Conservation (phyloP, 1,284 basidiomycete species). For the Golubevia sp. region DNA sequence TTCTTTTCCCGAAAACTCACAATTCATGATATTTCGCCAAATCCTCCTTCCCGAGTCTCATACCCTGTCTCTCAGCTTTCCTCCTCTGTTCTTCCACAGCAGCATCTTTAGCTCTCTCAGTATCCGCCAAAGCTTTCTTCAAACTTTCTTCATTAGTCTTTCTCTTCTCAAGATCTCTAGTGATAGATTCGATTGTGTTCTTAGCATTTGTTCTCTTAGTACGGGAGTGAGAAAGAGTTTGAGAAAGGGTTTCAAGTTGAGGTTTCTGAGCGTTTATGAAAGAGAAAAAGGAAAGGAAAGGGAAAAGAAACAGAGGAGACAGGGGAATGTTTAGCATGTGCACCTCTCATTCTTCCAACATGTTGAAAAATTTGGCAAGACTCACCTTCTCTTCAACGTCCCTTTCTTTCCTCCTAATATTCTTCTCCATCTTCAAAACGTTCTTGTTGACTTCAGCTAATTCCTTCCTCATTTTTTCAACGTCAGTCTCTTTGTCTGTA, state of each 20-base stretch:
- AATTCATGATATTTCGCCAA: constrained; percentile 84
- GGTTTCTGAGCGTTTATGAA: constrained; percentile 17
- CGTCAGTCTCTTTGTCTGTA: constrained; percentile 70
- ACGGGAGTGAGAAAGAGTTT: constrained; percentile 39
- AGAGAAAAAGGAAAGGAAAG: neutral
- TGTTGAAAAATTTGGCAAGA: constrained; percentile 16
- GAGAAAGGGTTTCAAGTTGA: constrained; percentile 41
- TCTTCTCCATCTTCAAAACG: constrained; percentile 76
- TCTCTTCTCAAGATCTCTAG: constrained; percentile 37
- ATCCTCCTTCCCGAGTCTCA: constrained; percentile 80
- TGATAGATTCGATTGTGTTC: constrained; percentile 25
- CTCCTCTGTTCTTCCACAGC: constrained; percentile 74
- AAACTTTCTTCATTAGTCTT: constrained; percentile 2
- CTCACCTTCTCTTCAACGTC: constrained; percentile 78
- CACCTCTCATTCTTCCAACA: constrained; percentile 1
- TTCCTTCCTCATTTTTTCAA: constrained; percentile 76
- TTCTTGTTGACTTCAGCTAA: constrained; percentile 77
- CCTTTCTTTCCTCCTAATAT: constrained; percentile 80
- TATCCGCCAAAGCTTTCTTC: no score
- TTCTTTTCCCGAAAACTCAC: constrained; percentile 66
- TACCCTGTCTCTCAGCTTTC: constrained; percentile 72
- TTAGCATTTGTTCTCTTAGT: constrained; percentile 37
- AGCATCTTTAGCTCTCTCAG: constrained; percentile 29
- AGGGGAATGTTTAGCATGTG: neutral
- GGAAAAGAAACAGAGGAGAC: neutral